phyloP scores from a whole-genome alignment of 2,329 filamentous ascomycete species.

The Diaporthe ilicicola region DNA sequence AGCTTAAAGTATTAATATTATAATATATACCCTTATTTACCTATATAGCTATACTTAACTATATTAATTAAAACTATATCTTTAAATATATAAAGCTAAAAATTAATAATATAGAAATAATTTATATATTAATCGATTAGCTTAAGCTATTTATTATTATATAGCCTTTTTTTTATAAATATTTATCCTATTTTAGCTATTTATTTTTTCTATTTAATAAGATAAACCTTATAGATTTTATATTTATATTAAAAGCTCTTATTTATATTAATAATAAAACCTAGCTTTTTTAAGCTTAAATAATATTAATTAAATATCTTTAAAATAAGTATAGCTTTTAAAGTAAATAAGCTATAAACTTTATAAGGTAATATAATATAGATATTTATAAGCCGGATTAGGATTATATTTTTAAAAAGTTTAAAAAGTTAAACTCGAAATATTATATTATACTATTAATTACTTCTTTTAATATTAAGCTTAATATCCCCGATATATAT shows the following conservation, averaged over 20 bases:
- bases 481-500: neutral
- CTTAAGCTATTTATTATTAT: neutral
- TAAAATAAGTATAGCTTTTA: neutral
- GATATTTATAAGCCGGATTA: neutral
- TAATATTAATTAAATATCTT: neutral
- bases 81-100: neutral
- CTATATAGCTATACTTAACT: neutral
- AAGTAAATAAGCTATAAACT: neutral
- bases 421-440: neutral
- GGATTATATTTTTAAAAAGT: neutral
- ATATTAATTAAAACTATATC: neutral
- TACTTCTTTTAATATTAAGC: neutral
- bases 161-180: no score
- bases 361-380: no score
- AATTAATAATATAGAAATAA: neutral
- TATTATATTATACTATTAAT: neutral
- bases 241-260: no score
- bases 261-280: neutral
- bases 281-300: neutral
- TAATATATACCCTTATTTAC: neutral
- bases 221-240: no score
- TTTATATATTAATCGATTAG: neutral
- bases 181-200: no score
- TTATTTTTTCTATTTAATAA: no score
- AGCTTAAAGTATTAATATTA: neutral